Base-by-base conservation (phyloP, 345 rosid species). In the Brassica rapa region DNA sequence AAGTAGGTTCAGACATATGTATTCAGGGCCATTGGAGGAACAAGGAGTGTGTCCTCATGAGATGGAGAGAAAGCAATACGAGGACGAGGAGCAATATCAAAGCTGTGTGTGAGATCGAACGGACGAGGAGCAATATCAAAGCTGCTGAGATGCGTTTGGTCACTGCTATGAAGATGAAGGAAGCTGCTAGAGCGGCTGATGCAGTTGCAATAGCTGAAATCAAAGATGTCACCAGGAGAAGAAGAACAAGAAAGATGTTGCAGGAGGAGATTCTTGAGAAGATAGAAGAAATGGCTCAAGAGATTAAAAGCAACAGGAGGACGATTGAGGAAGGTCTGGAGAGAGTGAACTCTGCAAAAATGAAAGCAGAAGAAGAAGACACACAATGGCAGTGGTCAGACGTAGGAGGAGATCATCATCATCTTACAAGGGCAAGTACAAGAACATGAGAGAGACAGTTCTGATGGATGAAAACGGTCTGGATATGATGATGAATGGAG, bases 111-210 rank as follows among this genome's bases (percentile, higher is more conserved):
- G 95, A 92, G 75, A 88, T 90, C 24, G 90, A 94, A 76, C 86
- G 78, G 53, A 89, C 90, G 21, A 86, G 84, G 77, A 78, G 71
- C 7, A 87, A 81, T 85, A 90, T 94, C n/a, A 82, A 85, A 74
- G 81, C 92, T 46, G 93, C 93, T 3, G 93, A 92, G 88, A 82
- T 86, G 80, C 88, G 93, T 83, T 76, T 91, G 81, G 29, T 87
- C 24, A 95, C 97, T 12, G 97, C 95, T 37, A 85, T 83, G 66
- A 94, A 92, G 81, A 89, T 94, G 97, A 92, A 87, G 81, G 86
- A 91, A 86, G 98, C 97, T 6, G 97, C 97, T 62, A 91, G 88
- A 83, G 97, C 92, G 1, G 86, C 91, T 27, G 97, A 94, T 83
- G 94, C 92, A 14, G 83, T 88, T 72, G 97, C 97, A 23, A 77